A percentile compares a stretch with the other conserved stretches of the same genome.
These are phyloP conservation scores for Solanum lycopersicoides DNA, from an alignment of 257 asterid species.

Conservation along the genomic window DNA sequence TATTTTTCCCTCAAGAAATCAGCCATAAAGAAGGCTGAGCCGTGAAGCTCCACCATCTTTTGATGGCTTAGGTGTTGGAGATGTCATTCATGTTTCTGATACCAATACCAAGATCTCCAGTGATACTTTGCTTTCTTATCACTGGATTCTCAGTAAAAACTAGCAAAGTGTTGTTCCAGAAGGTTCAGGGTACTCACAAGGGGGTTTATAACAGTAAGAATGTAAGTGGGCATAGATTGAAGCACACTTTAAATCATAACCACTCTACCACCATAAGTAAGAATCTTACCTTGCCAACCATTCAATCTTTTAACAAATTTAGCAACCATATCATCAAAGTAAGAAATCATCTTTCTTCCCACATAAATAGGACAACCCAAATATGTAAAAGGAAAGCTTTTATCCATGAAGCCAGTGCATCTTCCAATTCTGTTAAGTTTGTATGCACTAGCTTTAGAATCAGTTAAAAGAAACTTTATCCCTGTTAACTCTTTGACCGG, in stretches of 20 bases:
- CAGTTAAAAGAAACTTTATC: not conserved
- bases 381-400: not conserved
- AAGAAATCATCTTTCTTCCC: not conserved
- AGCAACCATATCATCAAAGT: not conserved
- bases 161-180: not conserved
- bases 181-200: not conserved
- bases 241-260: not conserved
- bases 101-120: not conserved
- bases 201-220: not conserved
- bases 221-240: not conserved
- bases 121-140: not conserved
- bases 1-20: not conserved
- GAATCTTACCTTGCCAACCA: not conserved
- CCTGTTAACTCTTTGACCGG: not conserved
- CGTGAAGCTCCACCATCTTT: not conserved
- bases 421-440: not conserved
- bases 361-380: not conserved
- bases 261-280: not conserved
- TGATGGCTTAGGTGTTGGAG: not conserved
- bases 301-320: not conserved
- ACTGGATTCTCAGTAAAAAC: not conserved
- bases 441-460: not conserved
- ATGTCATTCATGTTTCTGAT: not conserved
- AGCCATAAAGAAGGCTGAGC: not conserved
- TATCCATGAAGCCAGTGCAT: not conserved